Evolutionary conservation across 78 protist species (phyloP), one percentile per base, ranked within the genome.

Genomic region (Guillardia theta): DNA sequence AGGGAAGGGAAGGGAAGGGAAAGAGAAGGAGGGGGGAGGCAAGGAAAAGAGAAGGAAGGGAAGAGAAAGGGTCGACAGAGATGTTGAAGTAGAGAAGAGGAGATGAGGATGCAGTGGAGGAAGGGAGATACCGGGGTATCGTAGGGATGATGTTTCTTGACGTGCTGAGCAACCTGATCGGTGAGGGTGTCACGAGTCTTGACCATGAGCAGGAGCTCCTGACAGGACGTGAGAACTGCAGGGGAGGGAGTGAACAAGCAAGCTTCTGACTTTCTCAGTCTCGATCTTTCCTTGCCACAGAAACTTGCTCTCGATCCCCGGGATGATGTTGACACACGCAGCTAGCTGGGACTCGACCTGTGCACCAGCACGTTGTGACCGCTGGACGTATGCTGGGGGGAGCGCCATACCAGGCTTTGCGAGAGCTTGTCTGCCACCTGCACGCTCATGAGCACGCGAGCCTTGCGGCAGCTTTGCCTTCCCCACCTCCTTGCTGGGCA

Each of bases 271-370:
- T 22, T 37, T 15, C 45, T 88, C 93, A 0, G 9, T 48, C 46
- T 88, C 24, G 15, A 88, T 27, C 64, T 88, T 45, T 54, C 93
- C 93, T 9, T 88, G 46, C 93, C 93, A 88, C 9, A 18, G 8
- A 41, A 48, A 88, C 21, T 24, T 46, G 8, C 41, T 22, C 64
- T 88, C 19, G 76, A 88, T 48, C 22, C 76, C 54, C 4, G 93
- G 93, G 18, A 88, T 45, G 27, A 30, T 18, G 62, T 88, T 88
- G 46, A 88, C 93, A 27, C 93, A 88, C 6, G 93, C 93, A 33
- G 93, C 93, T 8, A 88, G 93, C 64, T 88, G 22, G 45, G 54
- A 48, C 48, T 78, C 90, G 2, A 58, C 70, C 70, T 58, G 70
- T 27, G 70, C 27, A 58, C 27, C 27, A 58, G 1, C 39, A 24